phyloP scores from a whole-genome alignment of 352 stramenopile genomes.

The Thalassiosira livingstoniorum region DNA sequence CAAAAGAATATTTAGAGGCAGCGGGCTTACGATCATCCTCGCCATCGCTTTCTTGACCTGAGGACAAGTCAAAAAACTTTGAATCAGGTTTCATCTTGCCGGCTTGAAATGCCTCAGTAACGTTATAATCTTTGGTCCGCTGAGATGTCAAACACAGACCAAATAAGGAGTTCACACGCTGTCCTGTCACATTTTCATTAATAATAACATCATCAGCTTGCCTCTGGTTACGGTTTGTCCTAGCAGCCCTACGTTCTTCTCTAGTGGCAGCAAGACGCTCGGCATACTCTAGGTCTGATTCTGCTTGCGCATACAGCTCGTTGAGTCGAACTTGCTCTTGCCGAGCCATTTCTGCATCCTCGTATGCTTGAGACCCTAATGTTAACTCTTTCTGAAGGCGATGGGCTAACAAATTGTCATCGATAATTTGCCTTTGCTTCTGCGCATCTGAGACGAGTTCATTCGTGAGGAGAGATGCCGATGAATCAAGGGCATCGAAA shows the following conservation, averaged over 20 bases:
- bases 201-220: conserved; percentile 8
- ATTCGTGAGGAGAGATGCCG: neutral
- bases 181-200: neutral
- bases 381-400: conserved; percentile 24
- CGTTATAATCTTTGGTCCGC: conserved; percentile 47
- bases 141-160: conserved; percentile 36
- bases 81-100: neutral
- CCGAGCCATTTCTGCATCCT: conserved; percentile 55
- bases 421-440: conserved; percentile 37
- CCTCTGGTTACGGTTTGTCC: neutral
- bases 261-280: conserved; percentile 27
- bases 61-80: conserved; percentile 8
- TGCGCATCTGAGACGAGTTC: conserved; percentile 28
- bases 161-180: conserved; percentile 24
- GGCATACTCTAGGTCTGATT: conserved; percentile 52
- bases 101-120: conserved; percentile 35
- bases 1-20: conserved; percentile 35
- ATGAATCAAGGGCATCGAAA: conserved; percentile 16
- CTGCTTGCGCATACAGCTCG: conserved; percentile 25
- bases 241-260: conserved; percentile 8
- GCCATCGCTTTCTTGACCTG: conserved; percentile 3
- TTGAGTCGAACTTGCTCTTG: conserved; percentile 50
- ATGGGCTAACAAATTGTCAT: conserved; percentile 52
- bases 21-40: conserved; percentile 3
- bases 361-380: conserved; percentile 34